Evolutionary conservation across 1,139 yeast genomes (phyloP), one percentile per base, ranked within the genome.

Genomic region (Pichia sp.): DNA sequence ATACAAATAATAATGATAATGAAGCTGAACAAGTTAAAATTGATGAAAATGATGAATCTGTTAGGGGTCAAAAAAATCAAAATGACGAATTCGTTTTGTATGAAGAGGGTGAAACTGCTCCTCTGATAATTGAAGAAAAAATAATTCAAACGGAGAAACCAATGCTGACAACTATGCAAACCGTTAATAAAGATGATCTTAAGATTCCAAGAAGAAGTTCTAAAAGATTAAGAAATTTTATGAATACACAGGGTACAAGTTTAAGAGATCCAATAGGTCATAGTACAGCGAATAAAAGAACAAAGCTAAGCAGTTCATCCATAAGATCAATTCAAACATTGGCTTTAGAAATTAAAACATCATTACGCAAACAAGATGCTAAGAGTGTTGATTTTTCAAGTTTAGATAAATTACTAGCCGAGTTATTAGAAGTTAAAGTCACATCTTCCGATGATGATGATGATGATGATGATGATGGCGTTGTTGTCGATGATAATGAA

Each of bases 171-270:
- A 20, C 12, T 20, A 4, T 20, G 20, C 16, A 35, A 35, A 29
- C 9, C 0, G 26, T 29, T 13, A 26, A 47, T 25, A 29, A 18
- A 2, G 47, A 45, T 9, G 29, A 35, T 1, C 23, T 50, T 11
- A 35, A 45, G 26, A 48, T 53, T 34, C 56, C 56, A 12, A 43
- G 51, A 38, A 47, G 56, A 41, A 50, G 51, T 22, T 50, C 56
- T 1, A 53, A 50, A 41, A 43, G 56, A 32, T 20, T 51, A 27
- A 20, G 18, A 22, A 44, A 35, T 37, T 6, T 25, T 3, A 30
- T 4, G n/a, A 40, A 23, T 16, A 16, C 11, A 3, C 13, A 16
- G 7, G 16, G 12, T 16, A 3, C 23, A 23, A 8, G 8, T 4
- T 15, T 23, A 7, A 16, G 16, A 20, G 16, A 22, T 3, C 6